A percentile compares a stretch with the other conserved stretches of the same genome.
phyloP scores from a whole-genome alignment of 257 asterid species.

The Fraxinus americana region DNA sequence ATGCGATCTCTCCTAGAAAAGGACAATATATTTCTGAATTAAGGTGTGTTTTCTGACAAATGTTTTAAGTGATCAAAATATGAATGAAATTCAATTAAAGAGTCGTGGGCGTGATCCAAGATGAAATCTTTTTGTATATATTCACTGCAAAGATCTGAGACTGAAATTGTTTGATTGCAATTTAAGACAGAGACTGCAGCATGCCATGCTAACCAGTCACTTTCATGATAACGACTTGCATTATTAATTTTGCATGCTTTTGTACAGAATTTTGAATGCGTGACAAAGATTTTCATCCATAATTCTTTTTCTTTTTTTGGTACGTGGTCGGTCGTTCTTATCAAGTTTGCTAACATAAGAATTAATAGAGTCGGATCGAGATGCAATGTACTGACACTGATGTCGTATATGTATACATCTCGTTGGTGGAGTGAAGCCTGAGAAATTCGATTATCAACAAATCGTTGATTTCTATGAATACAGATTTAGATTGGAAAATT shows the following conservation, averaged over 20 bases:
- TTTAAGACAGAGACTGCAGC: constrained; percentile 26
- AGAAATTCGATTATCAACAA: too few species aligned
- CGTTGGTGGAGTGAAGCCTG: too few species aligned
- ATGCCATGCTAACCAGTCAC: constrained; percentile 34
- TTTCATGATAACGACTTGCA: constrained; percentile 30
- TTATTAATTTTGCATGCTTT: neutral
- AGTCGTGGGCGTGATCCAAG: constrained; percentile 36
- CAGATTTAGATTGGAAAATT: too few species aligned
- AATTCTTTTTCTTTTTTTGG: neutral
- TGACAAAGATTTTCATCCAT: neutral
- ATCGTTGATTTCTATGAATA: too few species aligned
- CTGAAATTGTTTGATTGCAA: constrained; percentile 22
- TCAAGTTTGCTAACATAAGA: too few species aligned
- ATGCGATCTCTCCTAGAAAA: neutral
- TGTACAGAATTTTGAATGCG: neutral
- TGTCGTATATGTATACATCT: too few species aligned
- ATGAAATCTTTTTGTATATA: constrained; percentile 5
- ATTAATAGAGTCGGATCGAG: too few species aligned
- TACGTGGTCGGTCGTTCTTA: neutral
- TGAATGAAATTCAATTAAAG: neutral
- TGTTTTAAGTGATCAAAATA: constrained; percentile 11
- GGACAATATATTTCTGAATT: neutral
- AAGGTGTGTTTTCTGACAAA: neutral
- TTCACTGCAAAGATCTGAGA: constrained; percentile 25
- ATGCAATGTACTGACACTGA: too few species aligned